A percentile compares a stretch with the other conserved stretches of the same genome.
phyloP scores from a whole-genome alignment of 2,329 filamentous ascomycete genomes.

The Amauroascus verrucosus region DNA sequence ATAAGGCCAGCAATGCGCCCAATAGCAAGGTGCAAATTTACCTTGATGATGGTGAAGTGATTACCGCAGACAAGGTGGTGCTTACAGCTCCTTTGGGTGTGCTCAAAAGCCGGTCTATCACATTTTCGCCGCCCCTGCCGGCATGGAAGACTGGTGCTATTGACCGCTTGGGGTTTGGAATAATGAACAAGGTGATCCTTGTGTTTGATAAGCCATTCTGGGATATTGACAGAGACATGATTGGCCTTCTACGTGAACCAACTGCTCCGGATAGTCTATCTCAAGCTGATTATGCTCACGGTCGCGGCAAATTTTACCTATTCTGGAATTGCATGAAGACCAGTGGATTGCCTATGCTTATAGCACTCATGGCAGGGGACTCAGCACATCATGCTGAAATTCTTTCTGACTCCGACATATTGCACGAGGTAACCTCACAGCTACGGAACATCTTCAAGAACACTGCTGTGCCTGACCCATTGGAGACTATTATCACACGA shows the following conservation, averaged over 20 bases:
- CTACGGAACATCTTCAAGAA: conserved; percentile 63
- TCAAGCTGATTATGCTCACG: conserved; percentile 66
- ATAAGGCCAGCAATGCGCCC: conserved; percentile 36
- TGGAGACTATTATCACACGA: conserved; percentile 79
- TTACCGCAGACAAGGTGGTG: conserved; percentile 85
- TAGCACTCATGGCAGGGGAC: conserved; percentile 92
- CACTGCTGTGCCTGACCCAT: conserved; percentile 58
- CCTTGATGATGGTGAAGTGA: conserved; percentile 63
- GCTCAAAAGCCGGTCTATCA: conserved; percentile 63
- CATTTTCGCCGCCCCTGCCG: conserved; percentile 87
- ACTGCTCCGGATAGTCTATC: conserved; percentile 58
- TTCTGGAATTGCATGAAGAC: conserved; percentile 95
- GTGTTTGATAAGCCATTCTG: conserved; percentile 86
- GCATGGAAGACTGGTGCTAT: conserved; percentile 75
- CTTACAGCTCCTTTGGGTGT: conserved; percentile 85
- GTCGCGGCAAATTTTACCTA: conserved; percentile 86
- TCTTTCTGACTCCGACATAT: conserved; percentile 61
- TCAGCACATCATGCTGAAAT: conserved; percentile 81
- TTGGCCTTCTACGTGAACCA: conserved; percentile 75
- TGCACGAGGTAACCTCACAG: conserved; percentile 69
- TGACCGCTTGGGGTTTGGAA: conserved; percentile 74
- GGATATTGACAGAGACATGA: conserved; percentile 83
- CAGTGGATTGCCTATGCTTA: conserved; percentile 73
- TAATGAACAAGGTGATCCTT: conserved; percentile 89
- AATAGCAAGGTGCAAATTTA: conserved; percentile 51